phyloP scores from a whole-genome alignment of 1,284 basidiomycete species.

The Trichosporon inkin region DNA sequence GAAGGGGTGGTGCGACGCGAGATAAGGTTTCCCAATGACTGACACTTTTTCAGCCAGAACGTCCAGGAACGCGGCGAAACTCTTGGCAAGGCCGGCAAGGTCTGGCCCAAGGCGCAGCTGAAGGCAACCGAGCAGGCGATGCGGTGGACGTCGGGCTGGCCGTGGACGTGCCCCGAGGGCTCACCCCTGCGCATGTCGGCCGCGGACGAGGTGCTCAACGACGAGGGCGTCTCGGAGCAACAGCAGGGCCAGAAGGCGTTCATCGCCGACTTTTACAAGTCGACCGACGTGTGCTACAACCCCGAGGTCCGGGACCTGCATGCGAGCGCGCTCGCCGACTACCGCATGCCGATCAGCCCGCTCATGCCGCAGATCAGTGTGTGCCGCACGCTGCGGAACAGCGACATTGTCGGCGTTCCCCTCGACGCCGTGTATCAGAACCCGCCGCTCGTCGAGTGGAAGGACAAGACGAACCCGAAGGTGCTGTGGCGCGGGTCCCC shows the following conservation, averaged over 20 bases:
- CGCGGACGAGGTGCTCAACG: slow-evolving; percentile 36
- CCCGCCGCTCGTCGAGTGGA: slow-evolving; percentile 32
- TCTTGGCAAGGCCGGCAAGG: slow-evolving; percentile 27
- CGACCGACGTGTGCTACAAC: slow-evolving; percentile 41
- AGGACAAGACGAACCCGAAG: slow-evolving; percentile 42
- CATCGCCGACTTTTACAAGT: slow-evolving; percentile 37
- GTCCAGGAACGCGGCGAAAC: slow-evolving; percentile 32
- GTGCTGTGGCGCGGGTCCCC: slow-evolving; percentile 50
- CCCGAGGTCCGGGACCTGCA: slow-evolving; percentile 31
- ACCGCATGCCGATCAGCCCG: slow-evolving; percentile 14
- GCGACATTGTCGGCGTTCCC: slow-evolving; percentile 39
- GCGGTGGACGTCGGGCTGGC: slow-evolving; percentile 40
- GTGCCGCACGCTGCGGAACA: slow-evolving; percentile 22
- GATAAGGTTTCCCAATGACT: not conserved
- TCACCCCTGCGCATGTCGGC: slow-evolving; percentile 30
- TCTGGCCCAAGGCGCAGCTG: slow-evolving; percentile 34
- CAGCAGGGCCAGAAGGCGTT: slow-evolving; percentile 26
- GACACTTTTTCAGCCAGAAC: slow-evolving; percentile 10
- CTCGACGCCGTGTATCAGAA: slow-evolving; percentile 36
- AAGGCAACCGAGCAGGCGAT: slow-evolving; percentile 32
- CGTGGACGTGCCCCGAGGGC: slow-evolving; percentile 39
- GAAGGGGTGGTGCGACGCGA: too few species aligned
- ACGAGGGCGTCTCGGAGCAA: slow-evolving; percentile 15
- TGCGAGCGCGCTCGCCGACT: slow-evolving; percentile 26
- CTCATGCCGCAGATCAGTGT: slow-evolving; percentile 29